Conservation (phyloP, 345 rosid species). For the Hibiscus syriacus region DNA sequence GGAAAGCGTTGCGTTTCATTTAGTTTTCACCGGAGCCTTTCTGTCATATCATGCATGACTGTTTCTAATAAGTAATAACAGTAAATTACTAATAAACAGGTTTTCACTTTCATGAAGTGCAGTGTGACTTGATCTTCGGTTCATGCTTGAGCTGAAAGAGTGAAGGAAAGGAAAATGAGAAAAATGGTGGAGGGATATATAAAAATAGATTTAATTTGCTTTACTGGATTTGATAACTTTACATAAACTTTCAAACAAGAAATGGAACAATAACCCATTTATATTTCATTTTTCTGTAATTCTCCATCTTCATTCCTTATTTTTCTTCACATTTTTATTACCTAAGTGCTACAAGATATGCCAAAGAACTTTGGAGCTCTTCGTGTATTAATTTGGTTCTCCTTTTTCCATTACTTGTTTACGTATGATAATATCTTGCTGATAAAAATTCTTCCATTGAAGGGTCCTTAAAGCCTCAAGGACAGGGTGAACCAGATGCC, state of each 20-base stretch:
- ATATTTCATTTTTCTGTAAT: too few relatives aligned
- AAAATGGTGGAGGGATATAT: not conserved
- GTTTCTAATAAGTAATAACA: not conserved
- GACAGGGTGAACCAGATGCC: constrained; percentile 33
- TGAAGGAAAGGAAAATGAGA: not conserved
- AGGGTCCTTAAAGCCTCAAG: constrained; percentile 37
- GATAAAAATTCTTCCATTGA: constrained; percentile 14
- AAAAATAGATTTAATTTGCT: not conserved
- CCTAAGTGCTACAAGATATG: too few relatives aligned
- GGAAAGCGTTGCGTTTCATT: not conserved
- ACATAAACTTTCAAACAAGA: not conserved
- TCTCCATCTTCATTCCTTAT: too few relatives aligned
- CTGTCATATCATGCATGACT: not conserved
- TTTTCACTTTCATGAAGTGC: not conserved
- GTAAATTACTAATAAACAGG: not conserved
- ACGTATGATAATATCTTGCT: constrained; percentile 6
- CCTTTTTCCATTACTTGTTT: too few relatives aligned
- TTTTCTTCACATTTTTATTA: too few relatives aligned
- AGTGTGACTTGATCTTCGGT: not conserved
- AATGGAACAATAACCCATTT: not conserved
- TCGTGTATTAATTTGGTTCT: too few relatives aligned
- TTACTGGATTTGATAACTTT: not conserved
- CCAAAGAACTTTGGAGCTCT: too few relatives aligned
- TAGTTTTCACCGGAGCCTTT: not conserved
- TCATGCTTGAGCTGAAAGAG: not conserved